Evolutionary conservation across 176 grass and related monocot species (phyloP).

Genomic region (Avena insularis): DNA sequence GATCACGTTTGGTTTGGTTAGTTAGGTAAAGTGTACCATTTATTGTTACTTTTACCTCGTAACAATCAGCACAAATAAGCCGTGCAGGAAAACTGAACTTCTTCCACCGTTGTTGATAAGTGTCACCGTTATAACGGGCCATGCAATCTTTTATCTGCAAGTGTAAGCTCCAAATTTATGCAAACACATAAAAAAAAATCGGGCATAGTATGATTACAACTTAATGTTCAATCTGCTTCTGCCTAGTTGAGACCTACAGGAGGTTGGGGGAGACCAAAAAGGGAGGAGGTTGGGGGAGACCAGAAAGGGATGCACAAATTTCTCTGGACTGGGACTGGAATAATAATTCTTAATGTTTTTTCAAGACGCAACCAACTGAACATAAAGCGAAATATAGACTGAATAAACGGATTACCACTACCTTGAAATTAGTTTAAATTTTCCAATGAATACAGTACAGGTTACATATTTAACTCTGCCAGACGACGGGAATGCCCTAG

Average conservation of each 20-base stretch:
- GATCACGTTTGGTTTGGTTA: not conserved
- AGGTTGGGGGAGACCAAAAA: not conserved
- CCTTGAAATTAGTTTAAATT: not conserved
- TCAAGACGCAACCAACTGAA: conserved; percentile 1
- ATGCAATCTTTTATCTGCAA: conserved; percentile 90
- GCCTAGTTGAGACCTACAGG: conserved; percentile 10
- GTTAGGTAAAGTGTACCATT: not conserved
- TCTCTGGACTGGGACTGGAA: not conserved
- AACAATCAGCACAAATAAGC: conserved; percentile 97
- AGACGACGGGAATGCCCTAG: not conserved
- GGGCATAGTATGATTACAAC: not conserved
- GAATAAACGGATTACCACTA: not conserved
- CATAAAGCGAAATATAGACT: not conserved
- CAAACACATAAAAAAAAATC: not conserved
- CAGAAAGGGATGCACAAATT: not conserved
- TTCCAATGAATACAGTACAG: not conserved
- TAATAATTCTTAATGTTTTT: not conserved
- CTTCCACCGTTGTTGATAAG: conserved; percentile 82
- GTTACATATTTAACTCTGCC: not conserved
- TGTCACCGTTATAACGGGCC: conserved; percentile 90
- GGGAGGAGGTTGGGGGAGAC: no score
- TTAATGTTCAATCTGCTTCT: not conserved
- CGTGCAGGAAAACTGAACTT: conserved; percentile 94
- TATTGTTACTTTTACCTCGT: conserved; percentile 60
- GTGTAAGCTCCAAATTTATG: conserved; percentile 1